Base-by-base conservation (phyloP, 768 basidiomycete species). In the Leccinum ochraceum region DNA sequence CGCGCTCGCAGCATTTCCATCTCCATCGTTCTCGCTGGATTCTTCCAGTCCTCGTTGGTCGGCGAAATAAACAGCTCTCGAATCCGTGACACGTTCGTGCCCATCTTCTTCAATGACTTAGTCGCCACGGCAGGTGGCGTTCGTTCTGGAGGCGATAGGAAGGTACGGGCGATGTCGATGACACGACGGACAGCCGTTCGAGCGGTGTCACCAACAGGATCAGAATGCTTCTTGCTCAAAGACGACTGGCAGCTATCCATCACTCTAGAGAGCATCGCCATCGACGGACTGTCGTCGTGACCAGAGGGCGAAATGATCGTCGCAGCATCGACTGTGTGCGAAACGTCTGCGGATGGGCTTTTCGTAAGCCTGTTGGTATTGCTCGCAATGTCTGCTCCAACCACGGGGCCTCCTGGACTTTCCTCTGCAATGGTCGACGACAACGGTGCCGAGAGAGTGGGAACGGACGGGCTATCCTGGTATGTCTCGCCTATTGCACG, bases 1-100 rank as follows among this genome's bases (percentile, higher is more conserved):
- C 4, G 58, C 7, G 52, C 28, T n/a, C 65, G 26, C 1, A 56
- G 56, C 16, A 64, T 44, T 48, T 64, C 56, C 17, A 68, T 59
- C 49, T 60, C 62, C 1, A 55, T 60, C 20, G 57, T 58, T 8
- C 57, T 60, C 22, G 16, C 20, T 2, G 46, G 24, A 36, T 63
- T 57, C 34, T 6, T 60, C 14, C 52, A n/a, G 1, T 39, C 32
- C 32, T 54, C 24, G 16, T 58, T 60, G 13, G 62, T 63, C 20
- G 56, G n/a, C 3, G 68, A 57, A 2, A 54, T 17, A 24, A 60
- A 63, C 20, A 58, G 0, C 24, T 53, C 57, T 1, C 49, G 59
- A 17, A 63, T 42, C 17, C 26, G 58, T 1, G 56, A 52, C n/a
- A 16, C 32, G 8, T 50, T n/a, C 8, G 36, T 46, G 2, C 54